Conservation (phyloP, 2,329 filamentous ascomycete genomes). For the Dactylella cylindrospora region DNA sequence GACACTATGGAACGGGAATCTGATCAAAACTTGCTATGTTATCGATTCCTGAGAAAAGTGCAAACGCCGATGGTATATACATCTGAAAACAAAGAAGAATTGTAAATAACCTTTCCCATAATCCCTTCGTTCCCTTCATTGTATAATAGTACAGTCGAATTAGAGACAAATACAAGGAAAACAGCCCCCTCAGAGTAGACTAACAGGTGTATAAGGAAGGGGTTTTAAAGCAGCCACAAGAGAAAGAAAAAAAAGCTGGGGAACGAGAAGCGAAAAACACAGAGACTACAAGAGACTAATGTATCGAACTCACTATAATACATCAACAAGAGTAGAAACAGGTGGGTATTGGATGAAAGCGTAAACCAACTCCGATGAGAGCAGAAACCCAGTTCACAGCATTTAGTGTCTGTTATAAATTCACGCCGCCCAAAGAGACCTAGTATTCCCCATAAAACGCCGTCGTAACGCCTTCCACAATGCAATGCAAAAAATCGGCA, state of each 20-base stretch:
- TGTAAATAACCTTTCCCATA: conserved; percentile 28
- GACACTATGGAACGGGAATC: no score
- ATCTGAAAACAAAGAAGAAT: no score
- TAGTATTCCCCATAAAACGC: conserved; percentile 2
- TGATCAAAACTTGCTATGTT: no score
- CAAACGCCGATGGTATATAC: no score
- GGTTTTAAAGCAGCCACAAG: conserved; percentile 3
- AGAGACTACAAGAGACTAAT: no score
- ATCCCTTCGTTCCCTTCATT: conserved; percentile 24
- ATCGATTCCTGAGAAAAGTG: no score
- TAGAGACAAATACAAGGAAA: neutral
- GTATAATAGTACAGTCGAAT: conserved; percentile 44
- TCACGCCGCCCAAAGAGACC: no score
- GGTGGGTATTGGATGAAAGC: neutral
- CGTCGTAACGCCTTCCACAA: conserved; percentile 19
- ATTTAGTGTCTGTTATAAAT: no score
- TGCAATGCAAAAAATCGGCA: conserved; percentile 12
- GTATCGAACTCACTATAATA: no score
- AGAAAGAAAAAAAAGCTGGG: conserved; percentile 5
- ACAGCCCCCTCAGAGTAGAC: neutral
- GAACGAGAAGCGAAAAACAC: conserved; percentile 26
- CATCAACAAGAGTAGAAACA: neutral
- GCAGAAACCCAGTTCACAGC: no score
- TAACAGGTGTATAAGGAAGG: neutral
- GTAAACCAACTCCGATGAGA: no score